These are phyloP conservation scores for Teratosphaeria destructans DNA, from an alignment of 2,329 filamentous ascomycete species.

Conservation along the genomic window DNA sequence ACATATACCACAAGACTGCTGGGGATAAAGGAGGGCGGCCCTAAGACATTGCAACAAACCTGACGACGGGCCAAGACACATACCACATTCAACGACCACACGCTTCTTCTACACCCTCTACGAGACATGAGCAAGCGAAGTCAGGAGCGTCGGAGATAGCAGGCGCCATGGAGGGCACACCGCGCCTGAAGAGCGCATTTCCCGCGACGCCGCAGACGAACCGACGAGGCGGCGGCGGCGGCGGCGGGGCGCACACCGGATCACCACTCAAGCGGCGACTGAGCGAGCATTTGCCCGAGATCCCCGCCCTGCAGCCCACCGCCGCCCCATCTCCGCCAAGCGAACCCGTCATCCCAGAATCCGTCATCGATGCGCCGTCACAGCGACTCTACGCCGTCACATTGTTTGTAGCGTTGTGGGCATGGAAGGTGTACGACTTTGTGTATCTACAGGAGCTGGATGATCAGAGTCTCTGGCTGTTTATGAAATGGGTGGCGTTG, in stretches of 20 bases:
- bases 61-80: background rate
- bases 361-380: slow-evolving; percentile 76
- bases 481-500: slow-evolving; percentile 85
- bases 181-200: slow-evolving; percentile 71
- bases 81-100: background rate
- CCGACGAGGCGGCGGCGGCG: background rate
- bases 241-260: slow-evolving; percentile 1
- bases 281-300: slow-evolving; percentile 9
- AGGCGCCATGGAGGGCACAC: slow-evolving; percentile 62
- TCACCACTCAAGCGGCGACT: slow-evolving; percentile 1
- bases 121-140: background rate
- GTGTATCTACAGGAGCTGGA: slow-evolving; percentile 68
- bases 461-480: slow-evolving; percentile 76
- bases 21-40: background rate
- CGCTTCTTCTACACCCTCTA: background rate
- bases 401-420: slow-evolving; percentile 65
- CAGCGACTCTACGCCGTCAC: slow-evolving; percentile 79
- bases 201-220: slow-evolving; percentile 56
- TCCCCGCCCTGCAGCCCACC: slow-evolving; percentile 16
- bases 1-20: background rate
- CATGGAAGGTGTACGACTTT: slow-evolving; percentile 84
- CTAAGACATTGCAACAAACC: background rate
- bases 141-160: slow-evolving; percentile 1
- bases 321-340: slow-evolving; percentile 10
- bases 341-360: slow-evolving; percentile 66